Evolutionary conservation across 2,329 filamentous ascomycete genomes (phyloP).

Genomic region (Penicillium olsonii): DNA sequence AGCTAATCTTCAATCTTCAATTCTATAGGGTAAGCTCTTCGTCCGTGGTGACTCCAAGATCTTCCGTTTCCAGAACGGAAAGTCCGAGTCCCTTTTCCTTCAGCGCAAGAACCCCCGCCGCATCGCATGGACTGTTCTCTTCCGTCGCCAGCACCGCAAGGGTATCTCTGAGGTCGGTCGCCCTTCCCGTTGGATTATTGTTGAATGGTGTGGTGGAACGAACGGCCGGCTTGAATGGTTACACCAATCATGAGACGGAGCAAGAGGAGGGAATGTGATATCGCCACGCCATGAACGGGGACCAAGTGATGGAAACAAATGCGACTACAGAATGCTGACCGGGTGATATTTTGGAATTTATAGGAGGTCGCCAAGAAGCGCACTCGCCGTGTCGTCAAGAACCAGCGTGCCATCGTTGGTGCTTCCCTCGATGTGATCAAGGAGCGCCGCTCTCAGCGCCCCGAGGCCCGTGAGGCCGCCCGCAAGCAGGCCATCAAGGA

Average conservation of each 20-base stretch:
- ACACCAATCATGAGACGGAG: conserved; percentile 5
- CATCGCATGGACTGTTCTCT: conserved; percentile 98
- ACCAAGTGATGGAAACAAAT: conserved; percentile 11
- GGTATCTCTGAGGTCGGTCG: conserved; percentile 97
- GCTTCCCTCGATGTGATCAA: conserved; percentile 99
- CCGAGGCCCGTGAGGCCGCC: conserved; percentile 91
- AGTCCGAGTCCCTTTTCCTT: conserved; percentile 99
- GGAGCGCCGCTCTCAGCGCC: conserved; percentile 93
- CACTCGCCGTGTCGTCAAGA: conserved; percentile 95
- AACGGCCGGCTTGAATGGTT: conserved; percentile 8
- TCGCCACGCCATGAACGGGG: conserved; percentile 3
- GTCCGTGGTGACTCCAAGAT: conserved; percentile 99
- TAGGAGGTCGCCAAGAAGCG: conserved; percentile 99
- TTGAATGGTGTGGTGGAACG: conserved; percentile 14
- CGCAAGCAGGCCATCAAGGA: conserved; percentile 91
- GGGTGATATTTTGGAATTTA: conserved; percentile 38
- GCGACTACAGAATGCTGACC: conserved; percentile 29
- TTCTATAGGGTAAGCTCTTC: conserved; percentile 92
- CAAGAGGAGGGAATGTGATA: conserved; percentile 15
- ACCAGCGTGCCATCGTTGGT: conserved; percentile 98
- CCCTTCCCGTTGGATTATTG: conserved; percentile 25
- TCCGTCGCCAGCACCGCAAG: conserved; percentile 99
- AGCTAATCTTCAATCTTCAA: conserved; percentile 36
- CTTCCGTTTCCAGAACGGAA: conserved; percentile 99
- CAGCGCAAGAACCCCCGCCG: conserved; percentile 99